Evolutionary conservation across 1,139 yeast genomes (phyloP).

Genomic region (Yamadazyma jaroonii): DNA sequence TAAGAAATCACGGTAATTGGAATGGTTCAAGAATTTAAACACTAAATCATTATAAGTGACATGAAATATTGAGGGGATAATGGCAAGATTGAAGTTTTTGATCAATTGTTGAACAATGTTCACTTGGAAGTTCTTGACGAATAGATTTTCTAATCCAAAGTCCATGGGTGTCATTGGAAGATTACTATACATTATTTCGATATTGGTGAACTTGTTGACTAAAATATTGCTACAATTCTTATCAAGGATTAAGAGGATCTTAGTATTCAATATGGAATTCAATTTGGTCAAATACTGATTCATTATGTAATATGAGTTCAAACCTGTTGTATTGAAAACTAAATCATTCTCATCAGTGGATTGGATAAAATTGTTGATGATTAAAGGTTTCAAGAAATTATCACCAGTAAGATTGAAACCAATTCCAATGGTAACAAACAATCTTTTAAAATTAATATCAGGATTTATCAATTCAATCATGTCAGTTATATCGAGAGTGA

Average conservation of each 20-base stretch:
- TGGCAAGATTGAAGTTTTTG: not conserved
- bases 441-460: conserved; percentile 2
- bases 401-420: conserved; percentile 18
- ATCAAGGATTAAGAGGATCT: conserved; percentile 8
- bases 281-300: conserved; percentile 6
- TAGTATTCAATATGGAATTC: conserved; percentile 3
- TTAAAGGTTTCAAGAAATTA: conserved; percentile 18
- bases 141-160: conserved; percentile 10
- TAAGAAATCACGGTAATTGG: conserved; percentile 8
- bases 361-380: conserved; percentile 12
- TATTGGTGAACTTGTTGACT: conserved; percentile 5
- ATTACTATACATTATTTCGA: conserved; percentile 9
- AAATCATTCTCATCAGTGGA: not conserved
- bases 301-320: conserved; percentile 8
- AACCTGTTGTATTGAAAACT: conserved; percentile 9
- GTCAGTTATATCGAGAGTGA: conserved; percentile 17
- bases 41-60: conserved; percentile 6
- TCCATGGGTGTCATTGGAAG: conserved; percentile 9
- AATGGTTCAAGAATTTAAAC: conserved; percentile 5
- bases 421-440: conserved; percentile 16
- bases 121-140: conserved; percentile 8
- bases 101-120: conserved; percentile 6
- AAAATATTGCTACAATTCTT: conserved; percentile 8
- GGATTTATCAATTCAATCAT: conserved; percentile 9
- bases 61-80: conserved; percentile 8